Percentiles rank a stretch among this genome's conserved stretches.
Evolutionary conservation across 2,329 filamentous ascomycete species (phyloP).

Genomic region (Drechslerella coelobrocha): DNA sequence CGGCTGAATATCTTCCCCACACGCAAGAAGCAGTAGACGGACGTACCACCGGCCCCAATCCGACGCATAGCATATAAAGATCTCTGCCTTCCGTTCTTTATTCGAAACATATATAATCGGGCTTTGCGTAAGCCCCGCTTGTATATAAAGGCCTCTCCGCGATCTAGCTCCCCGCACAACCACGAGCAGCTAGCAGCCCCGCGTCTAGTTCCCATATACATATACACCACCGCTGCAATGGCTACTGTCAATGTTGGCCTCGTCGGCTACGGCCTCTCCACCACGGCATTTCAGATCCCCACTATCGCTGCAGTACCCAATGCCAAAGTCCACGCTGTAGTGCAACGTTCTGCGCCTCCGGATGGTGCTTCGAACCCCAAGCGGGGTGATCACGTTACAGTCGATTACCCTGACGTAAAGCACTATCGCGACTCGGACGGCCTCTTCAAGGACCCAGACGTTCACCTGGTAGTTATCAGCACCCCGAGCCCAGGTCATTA

Average conservation of each 20-base stretch:
- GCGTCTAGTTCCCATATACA: no score
- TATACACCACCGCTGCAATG: slow-evolving; percentile 28
- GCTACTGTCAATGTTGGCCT: slow-evolving; percentile 61
- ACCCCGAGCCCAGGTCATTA: slow-evolving; percentile 56
- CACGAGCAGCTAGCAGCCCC: background rate
- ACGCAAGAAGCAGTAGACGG: background rate
- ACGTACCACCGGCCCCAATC: background rate
- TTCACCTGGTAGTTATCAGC: slow-evolving; percentile 58
- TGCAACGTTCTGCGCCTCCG: slow-evolving; percentile 58
- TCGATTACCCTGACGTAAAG: slow-evolving; percentile 61
- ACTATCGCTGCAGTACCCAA: slow-evolving; percentile 63
- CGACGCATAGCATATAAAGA: no score
- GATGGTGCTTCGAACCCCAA: slow-evolving; percentile 17
- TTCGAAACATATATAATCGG: no score
- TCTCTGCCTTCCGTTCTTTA: no score
- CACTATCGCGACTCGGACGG: slow-evolving; percentile 56
- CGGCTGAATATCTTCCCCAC: background rate
- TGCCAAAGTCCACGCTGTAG: slow-evolving; percentile 61
- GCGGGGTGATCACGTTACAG: slow-evolving; percentile 59
- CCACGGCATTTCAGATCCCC: slow-evolving; percentile 63
- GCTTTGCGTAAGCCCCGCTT: no score
- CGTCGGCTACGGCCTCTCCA: slow-evolving; percentile 63
- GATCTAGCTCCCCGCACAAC: background rate
- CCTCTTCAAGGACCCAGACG: slow-evolving; percentile 57
- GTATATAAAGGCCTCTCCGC: background rate